Base-by-base conservation (phyloP, 345 rosid species). In the Psidium friedrichsthalianum region DNA sequence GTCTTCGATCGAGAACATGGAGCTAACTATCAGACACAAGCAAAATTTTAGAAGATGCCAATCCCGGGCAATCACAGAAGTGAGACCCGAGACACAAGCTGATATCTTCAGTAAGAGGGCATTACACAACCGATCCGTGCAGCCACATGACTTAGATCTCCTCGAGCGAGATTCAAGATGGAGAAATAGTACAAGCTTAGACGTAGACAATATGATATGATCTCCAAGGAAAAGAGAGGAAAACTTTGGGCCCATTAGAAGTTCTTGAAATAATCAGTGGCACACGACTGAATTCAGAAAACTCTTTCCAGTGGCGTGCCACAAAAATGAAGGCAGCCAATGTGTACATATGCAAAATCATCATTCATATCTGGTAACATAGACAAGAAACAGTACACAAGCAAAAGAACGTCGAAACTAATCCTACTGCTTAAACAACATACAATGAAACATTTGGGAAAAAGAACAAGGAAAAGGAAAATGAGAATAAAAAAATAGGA, bases 351-450 rank as follows among this genome's bases (percentile, higher is more conserved):
- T 13, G 51, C 53, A 58, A 56, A 8, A 36, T 32, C 53, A 83
- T 29, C 69, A 29, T 21, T 27, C 74, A 49, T 56, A 42, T 36
- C 76, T 84, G n/a, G 55, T 18, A 69, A 69, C n/a, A 85, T 42
- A 51, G 9, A 82, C 32, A 59, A 61, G 21, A 82, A 69, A 52
- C 82, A 49, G 53, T 53, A 85, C 61, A 82, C 16, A 69, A 76
- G 80, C 51, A 58, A n/a, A 52, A 82, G n/a, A 82, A 58, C 69
- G 1, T 16, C 42, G 53, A 86, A 86, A 36, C 82, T 54, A 85
- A 57, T 57, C 69, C 84, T 78, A 78, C 83, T 8, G 83, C 86
- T 74, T 78, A 56, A 84, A 84, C 20, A 84, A 85, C 59, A 29
- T 52, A 86, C n/a, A 59, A 52, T 36, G n/a, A 20, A 27, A 55